Evolutionary conservation across 208 protist genomes (phyloP).

Genomic region (Porcisia hertigi): DNA sequence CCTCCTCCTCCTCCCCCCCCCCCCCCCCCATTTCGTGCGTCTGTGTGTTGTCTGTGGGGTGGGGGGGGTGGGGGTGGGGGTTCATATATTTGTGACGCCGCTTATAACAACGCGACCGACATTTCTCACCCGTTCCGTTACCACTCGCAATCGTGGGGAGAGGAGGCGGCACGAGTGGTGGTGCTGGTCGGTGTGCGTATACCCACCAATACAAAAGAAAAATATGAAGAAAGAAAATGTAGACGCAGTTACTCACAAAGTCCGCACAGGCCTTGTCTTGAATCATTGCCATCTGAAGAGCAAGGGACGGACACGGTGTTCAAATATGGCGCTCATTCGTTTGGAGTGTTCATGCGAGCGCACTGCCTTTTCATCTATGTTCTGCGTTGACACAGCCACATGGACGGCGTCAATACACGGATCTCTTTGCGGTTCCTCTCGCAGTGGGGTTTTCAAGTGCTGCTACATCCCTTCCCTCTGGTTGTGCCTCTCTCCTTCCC

Average conservation of each 20-base stretch:
- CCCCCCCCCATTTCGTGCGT: no score
- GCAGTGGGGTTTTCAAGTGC: not conserved
- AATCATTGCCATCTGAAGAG: not conserved
- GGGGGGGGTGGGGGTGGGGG: not conserved
- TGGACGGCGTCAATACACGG: not conserved
- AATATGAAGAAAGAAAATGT: not conserved
- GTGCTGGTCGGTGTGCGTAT: not conserved
- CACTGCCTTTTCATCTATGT: not conserved
- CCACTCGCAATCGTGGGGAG: not conserved
- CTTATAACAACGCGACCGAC: not conserved
- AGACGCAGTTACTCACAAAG: not conserved
- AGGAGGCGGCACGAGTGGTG: not conserved
- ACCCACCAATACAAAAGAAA: not conserved
- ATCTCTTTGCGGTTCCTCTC: not conserved
- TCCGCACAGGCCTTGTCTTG: not conserved
- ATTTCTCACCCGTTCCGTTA: not conserved
- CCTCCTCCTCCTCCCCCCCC: no score
- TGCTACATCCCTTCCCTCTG: not conserved
- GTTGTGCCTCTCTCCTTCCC: not conserved
- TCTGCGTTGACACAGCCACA: not conserved
- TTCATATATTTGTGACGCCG: not conserved
- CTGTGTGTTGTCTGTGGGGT: not conserved
- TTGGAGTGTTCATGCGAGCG: not conserved
- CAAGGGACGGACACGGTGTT: not conserved
- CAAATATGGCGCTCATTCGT: not conserved